Percentiles rank a stretch among this genome's conserved stretches.
Conservation (phyloP, 2,329 filamentous ascomycete species). For the Alternaria gaisen region DNA sequence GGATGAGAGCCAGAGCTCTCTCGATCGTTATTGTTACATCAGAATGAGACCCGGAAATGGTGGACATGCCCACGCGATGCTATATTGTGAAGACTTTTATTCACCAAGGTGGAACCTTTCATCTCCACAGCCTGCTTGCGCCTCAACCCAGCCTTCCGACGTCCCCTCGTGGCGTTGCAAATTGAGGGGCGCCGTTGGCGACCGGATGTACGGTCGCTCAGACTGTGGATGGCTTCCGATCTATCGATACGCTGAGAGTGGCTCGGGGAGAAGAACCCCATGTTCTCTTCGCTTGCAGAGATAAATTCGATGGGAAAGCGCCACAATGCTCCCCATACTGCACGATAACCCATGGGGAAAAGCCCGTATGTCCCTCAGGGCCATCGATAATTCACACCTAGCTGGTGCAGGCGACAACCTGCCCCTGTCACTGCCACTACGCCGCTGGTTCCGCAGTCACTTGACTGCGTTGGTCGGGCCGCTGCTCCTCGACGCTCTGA, state of each 20-base stretch:
- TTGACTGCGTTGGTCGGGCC: slow-evolving; percentile 51
- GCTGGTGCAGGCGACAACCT: slow-evolving; percentile 36
- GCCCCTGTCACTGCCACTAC: slow-evolving; percentile 39
- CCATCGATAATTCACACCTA: slow-evolving; percentile 40
- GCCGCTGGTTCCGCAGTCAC: slow-evolving; percentile 44
- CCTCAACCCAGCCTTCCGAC: slow-evolving; percentile 28
- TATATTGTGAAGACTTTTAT: slow-evolving; percentile 34
- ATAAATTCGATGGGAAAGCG: slow-evolving; percentile 33
- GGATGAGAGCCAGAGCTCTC: slow-evolving; percentile 32
- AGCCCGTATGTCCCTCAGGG: slow-evolving; percentile 29
- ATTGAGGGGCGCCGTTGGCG: slow-evolving; percentile 42
- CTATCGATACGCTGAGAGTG: slow-evolving; percentile 36
- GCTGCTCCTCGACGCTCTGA: slow-evolving; percentile 52
- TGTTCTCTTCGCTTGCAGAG: slow-evolving; percentile 27
- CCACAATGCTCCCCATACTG: slow-evolving; percentile 45
- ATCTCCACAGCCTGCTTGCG: slow-evolving; percentile 26
- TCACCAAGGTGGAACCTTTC: slow-evolving; percentile 32
- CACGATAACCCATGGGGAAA: slow-evolving; percentile 45
- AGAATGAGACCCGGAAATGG: slow-evolving; percentile 30
- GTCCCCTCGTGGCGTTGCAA: slow-evolving; percentile 41
- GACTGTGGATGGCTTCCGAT: slow-evolving; percentile 26
- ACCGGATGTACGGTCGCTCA: slow-evolving; percentile 19
- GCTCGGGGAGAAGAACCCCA: slow-evolving; percentile 34
- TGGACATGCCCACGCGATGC: slow-evolving; percentile 33
- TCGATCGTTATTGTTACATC: slow-evolving; percentile 30